These are phyloP conservation scores for Whalleya microplaca DNA, from an alignment of 2,329 filamentous ascomycete species.

Conservation along the genomic window DNA sequence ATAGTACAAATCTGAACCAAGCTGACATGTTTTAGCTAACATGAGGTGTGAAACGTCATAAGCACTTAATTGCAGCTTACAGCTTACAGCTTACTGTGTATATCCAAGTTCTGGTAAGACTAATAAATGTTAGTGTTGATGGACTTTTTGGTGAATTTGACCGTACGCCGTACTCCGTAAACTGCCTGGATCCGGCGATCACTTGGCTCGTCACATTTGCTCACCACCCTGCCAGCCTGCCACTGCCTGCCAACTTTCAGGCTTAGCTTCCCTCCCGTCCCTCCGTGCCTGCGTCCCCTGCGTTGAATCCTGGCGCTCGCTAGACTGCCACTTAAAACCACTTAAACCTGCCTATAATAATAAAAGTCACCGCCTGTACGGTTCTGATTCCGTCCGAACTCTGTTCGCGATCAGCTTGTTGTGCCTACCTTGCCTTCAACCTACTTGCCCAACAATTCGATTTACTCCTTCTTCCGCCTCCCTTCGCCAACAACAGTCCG, in stretches of 20 bases:
- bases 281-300: no score
- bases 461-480: neutral
- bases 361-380: no score
- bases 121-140: no score
- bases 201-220: neutral
- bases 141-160: no score
- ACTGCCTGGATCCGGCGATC: neutral
- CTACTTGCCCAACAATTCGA: neutral
- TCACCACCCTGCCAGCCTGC: neutral
- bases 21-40: neutral
- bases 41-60: no score
- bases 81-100: neutral
- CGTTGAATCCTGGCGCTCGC: neutral
- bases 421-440: neutral
- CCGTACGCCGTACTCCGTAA: neutral
- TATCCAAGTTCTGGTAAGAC: no score
- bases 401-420: no score
- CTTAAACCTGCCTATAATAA: no score
- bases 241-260: no score
- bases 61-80: no score
- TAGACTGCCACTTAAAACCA: no score
- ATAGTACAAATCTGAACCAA: neutral
- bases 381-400: no score
- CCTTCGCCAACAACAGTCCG: neutral
- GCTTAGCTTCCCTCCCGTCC: neutral